Evolutionary conservation across 108 stramenopile genomes (phyloP), one percentile per base, ranked within the genome.

Genomic region (Nitzschia putrida): DNA sequence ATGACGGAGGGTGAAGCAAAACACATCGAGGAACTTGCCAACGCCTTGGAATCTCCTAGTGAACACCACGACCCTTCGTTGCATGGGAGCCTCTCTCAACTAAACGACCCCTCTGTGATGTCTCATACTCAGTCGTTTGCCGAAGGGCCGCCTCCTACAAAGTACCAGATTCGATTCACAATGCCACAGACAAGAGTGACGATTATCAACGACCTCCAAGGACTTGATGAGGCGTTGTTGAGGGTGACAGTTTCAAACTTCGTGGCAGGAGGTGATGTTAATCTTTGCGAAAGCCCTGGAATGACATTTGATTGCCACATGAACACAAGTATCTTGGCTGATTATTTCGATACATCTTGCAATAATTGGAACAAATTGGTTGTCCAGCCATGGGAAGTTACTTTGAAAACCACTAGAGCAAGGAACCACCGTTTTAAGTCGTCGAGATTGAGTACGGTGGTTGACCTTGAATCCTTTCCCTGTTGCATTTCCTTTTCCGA

Each of bases 171-270:
- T 2, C 85, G 84, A 41, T 20, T 87, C 22, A 94, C 91, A 8
- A 68, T 90, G 51, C 86, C 90, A 25, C 67, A 85, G 72, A 74
- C 86, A 3, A 79, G 59, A 18, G 23, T 89, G 8, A 86, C 89
- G 56, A 57, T 92, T 29, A 81, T 88, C 45, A 94, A 94, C 68
- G 93, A 94, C 67, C 76, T 94, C 16, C 90, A 94, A 66, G 90
- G 90, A 0, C 63, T 94, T 7, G 93, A 94, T 63, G 89, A 92
- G 51, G 85, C 93, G 11, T 68, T 94, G 40, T 88, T 94, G 63
- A 82, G 89, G 53, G 57, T 90, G 11, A 57, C 76, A 14, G 61
- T 80, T n/a, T 64, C 63, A 23, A 88, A 88, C 61, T 82, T 84
- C 74, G 88, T 89, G 0, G 68, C 68, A 24, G 72, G 69, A 10